These are phyloP conservation scores for Asterionellopsis glacialis DNA, from an alignment of 108 stramenopile species.

Conservation along the genomic window DNA sequence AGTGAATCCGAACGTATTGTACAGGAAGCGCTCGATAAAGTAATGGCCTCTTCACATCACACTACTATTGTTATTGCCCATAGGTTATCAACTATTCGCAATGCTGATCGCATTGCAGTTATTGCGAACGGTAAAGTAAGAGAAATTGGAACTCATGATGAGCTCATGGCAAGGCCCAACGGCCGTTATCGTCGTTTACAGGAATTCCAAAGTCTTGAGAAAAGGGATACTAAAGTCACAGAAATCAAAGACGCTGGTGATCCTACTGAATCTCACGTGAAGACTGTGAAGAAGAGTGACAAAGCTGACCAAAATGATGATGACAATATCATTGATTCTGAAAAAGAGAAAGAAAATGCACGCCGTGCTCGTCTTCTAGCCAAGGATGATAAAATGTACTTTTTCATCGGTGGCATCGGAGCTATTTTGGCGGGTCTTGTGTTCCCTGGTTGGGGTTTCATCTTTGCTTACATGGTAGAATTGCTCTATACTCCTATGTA, in stretches of 20 bases:
- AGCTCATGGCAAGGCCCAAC: constrained; percentile 51
- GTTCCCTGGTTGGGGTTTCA: constrained; percentile 46
- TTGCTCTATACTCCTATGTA: constrained; percentile 32
- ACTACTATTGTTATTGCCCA: constrained; percentile 82
- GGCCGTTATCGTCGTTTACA: constrained; percentile 48
- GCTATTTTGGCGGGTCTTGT: constrained; percentile 46
- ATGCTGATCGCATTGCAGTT: constrained; percentile 85
- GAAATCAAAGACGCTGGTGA: neutral
- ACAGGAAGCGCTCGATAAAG: constrained; percentile 74
- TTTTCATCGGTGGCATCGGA: constrained; percentile 41
- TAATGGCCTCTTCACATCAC: constrained; percentile 28
- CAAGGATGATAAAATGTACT: constrained; percentile 24
- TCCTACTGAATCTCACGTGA: neutral
- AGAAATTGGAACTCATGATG: constrained; percentile 79
- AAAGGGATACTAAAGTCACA: neutral
- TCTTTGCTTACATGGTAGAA: constrained; percentile 56
- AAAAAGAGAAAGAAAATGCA: constrained; percentile 18
- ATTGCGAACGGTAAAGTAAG: constrained; percentile 53
- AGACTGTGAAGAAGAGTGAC: no score
- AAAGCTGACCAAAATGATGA: neutral
- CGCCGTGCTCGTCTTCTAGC: constrained; percentile 31
- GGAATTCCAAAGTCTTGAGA: constrained; percentile 21
- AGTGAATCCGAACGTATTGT: constrained; percentile 71
- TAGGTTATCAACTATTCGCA: constrained; percentile 73
- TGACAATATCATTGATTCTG: constrained; percentile 1